Percentiles rank a stretch among this genome's conserved stretches.
phyloP scores from a whole-genome alignment of 2,329 filamentous ascomycete genomes.

The Aspergillus sp. region DNA sequence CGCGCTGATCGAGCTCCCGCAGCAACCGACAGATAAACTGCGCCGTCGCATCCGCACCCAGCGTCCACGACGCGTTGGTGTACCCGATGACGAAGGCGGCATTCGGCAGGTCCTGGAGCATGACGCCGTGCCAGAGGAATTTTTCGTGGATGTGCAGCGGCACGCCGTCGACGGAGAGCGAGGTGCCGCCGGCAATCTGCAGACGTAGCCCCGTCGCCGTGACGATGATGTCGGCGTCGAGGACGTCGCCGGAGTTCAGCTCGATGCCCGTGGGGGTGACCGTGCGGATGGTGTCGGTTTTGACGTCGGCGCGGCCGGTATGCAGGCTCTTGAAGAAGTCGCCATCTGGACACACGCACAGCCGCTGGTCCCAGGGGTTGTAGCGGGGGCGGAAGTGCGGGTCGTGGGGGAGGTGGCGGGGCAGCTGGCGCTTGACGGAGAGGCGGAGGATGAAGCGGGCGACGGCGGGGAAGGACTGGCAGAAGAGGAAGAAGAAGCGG shows the following conservation, averaged over 20 bases:
- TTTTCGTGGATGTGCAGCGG: constrained; percentile 32
- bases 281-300: constrained; percentile 53
- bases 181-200: constrained; percentile 36
- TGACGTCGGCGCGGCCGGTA: constrained; percentile 51
- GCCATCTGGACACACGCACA: constrained; percentile 66
- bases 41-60: constrained; percentile 44
- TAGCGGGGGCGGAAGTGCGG: constrained; percentile 65
- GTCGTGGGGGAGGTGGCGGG: constrained; percentile 52
- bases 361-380: constrained; percentile 69
- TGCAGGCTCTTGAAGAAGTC: constrained; percentile 57
- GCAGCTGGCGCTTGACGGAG: constrained; percentile 51
- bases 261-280: constrained; percentile 51
- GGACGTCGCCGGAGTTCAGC: constrained; percentile 42
- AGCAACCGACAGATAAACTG: constrained; percentile 38
- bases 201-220: constrained; percentile 46
- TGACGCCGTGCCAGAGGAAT: constrained; percentile 43
- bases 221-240: constrained; percentile 43
- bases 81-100: constrained; percentile 42
- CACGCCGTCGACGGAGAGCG: constrained; percentile 37
- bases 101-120: constrained; percentile 46
- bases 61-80: constrained; percentile 45
- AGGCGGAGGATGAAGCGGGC: constrained; percentile 49
- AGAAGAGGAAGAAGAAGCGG: constrained; percentile 53
- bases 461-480: constrained; percentile 52
- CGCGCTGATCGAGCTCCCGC: constrained; percentile 27